Evolutionary conservation across 2,329 filamentous ascomycete genomes (phyloP).

Genomic region (Sphaerulina populicola): DNA sequence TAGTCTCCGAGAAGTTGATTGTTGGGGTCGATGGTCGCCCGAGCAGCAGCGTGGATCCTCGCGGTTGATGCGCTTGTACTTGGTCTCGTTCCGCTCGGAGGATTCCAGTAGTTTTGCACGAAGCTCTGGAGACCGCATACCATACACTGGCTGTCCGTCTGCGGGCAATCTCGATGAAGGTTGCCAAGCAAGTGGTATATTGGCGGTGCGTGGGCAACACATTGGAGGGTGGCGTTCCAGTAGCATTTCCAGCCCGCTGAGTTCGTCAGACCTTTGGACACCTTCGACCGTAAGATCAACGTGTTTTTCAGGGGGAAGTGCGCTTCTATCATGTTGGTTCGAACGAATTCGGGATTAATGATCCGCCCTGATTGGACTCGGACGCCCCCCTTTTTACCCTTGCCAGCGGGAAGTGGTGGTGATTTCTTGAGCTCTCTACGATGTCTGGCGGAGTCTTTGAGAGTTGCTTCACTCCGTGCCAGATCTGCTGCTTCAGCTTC

Average conservation of each 20-base stretch:
- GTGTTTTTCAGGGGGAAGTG: neutral
- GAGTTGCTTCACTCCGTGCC: neutral
- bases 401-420: neutral
- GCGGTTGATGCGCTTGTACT: neutral
- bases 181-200: neutral
- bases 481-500: neutral
- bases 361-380: neutral
- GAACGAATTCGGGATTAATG: neutral
- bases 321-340: neutral
- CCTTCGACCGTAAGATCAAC: neutral
- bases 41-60: neutral
- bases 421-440: neutral
- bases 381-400: neutral
- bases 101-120: neutral
- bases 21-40: neutral
- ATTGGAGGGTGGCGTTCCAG: neutral
- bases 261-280: neutral
- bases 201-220: neutral
- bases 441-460: too few relatives aligned
- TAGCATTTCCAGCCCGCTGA: neutral
- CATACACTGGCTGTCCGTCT: neutral
- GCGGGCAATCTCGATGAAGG: neutral
- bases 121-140: neutral
- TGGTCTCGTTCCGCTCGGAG: too few relatives aligned
- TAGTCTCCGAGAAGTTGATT: neutral